Evolutionary conservation across 75 land plant genomes (phyloP).

Genomic region (Pinus taeda): DNA sequence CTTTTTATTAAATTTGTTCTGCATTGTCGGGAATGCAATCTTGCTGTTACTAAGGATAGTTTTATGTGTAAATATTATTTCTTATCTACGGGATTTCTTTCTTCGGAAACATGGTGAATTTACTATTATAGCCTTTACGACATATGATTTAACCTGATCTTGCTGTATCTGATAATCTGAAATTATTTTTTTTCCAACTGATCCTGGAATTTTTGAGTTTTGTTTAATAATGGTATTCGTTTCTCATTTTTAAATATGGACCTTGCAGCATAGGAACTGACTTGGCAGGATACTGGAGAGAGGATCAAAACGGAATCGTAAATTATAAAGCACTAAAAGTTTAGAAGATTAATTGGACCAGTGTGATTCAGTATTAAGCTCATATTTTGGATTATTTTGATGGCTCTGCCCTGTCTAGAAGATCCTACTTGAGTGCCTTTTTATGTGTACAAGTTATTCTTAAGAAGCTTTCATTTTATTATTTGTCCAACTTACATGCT

Average conservation of each 20-base stretch:
- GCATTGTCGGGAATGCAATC: background rate
- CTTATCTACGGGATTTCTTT: background rate
- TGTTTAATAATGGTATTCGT: no score
- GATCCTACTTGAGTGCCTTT: background rate
- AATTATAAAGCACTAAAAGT: no score
- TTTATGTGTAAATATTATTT: background rate
- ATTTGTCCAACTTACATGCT: background rate
- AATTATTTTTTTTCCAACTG: no score
- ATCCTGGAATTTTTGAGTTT: no score
- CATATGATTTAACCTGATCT: no score
- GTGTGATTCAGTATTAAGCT: background rate
- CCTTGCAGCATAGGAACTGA: conserved; percentile 2
- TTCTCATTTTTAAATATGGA: no score
- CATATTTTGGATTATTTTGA: background rate
- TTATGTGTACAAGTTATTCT: background rate
- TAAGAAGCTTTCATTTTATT: background rate
- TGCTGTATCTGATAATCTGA: no score
- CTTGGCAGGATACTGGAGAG: background rate
- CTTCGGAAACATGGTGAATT: background rate
- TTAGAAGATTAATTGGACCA: no score
- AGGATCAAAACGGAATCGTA: background rate
- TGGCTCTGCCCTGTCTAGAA: background rate
- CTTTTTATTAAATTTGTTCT: background rate
- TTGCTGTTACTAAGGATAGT: background rate
- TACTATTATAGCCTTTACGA: no score